Evolutionary conservation across 148 eudicot genomes (phyloP).

Genomic region (Dysphania ambrosioides): DNA sequence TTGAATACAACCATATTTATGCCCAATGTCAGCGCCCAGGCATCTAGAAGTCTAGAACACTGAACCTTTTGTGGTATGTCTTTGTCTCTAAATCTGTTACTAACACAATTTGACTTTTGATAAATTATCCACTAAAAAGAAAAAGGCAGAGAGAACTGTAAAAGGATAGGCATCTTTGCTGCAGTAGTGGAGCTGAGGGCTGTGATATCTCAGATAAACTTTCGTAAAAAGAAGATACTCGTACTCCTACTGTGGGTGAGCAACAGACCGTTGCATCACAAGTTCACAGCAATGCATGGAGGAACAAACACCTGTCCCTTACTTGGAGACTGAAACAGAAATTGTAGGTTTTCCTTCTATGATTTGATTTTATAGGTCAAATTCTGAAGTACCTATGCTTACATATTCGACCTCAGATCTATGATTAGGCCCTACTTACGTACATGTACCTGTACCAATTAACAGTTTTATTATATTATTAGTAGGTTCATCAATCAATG

Average conservation of each 20-base stretch:
- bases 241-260: conserved; percentile 13
- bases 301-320: conserved; percentile 15
- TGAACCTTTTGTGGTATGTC: conserved; percentile 26
- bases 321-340: neutral
- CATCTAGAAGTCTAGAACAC: too few relatives aligned
- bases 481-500: too few relatives aligned
- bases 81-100: conserved; percentile 18
- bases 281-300: neutral
- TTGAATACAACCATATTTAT: too few relatives aligned
- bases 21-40: too few relatives aligned
- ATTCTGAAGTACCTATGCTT: neutral
- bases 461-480: too few relatives aligned
- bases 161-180: conserved; percentile 17
- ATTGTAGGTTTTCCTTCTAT: neutral
- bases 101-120: conserved; percentile 20
- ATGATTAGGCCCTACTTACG: too few relatives aligned
- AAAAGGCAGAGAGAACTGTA: neutral
- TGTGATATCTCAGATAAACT: conserved; percentile 2
- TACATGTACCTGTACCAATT: too few relatives aligned
- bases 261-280: conserved; percentile 21
- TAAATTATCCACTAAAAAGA: conserved; percentile 1
- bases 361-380: neutral
- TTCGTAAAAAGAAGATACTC: neutral
- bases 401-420: too few relatives aligned
- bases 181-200: conserved; percentile 13